These are phyloP conservation scores for Boletus sp. DNA, from an alignment of 768 basidiomycete genomes.

Conservation along the genomic window DNA sequence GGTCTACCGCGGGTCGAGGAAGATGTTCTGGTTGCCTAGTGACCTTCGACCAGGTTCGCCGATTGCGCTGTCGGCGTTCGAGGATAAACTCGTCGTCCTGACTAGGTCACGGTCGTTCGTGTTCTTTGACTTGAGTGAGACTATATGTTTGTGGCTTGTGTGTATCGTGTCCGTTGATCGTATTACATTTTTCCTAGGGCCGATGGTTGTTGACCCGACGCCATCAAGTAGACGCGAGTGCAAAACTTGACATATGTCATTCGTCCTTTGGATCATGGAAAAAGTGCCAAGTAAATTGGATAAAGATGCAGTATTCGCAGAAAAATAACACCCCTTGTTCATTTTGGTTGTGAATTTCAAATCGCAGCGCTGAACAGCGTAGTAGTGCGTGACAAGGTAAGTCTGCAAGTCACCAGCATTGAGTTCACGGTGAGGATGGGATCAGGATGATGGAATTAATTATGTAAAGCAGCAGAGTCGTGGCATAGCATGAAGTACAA, in stretches of 20 bases:
- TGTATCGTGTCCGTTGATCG: not conserved
- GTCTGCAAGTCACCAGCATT: not conserved
- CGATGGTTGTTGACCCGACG: not conserved
- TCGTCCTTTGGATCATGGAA: no score
- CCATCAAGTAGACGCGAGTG: no score
- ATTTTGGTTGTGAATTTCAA: not conserved
- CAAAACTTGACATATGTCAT: no score
- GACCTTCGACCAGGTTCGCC: slow-evolving; percentile 12
- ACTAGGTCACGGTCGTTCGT: not conserved
- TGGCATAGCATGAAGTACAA: not conserved
- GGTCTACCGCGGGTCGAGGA: slow-evolving; percentile 11
- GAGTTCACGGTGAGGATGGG: not conserved
- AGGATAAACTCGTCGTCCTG: slow-evolving; percentile 11
- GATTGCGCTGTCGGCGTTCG: slow-evolving; percentile 6
- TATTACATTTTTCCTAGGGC: not conserved
- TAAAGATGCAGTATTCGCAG: no score
- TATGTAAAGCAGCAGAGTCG: not conserved
- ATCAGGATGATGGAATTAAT: not conserved
- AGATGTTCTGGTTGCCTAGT: slow-evolving; percentile 19
- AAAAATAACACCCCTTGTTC: not conserved
- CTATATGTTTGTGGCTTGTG: not conserved
- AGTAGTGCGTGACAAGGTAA: not conserved
- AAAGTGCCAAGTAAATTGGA: no score
- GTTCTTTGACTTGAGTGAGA: slow-evolving; percentile 18
- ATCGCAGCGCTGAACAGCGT: not conserved